Percentiles rank a stretch among this genome's conserved stretches.
These are phyloP conservation scores for Fraxinus baroniana DNA, from an alignment of 305 asterid species.

Conservation along the genomic window DNA sequence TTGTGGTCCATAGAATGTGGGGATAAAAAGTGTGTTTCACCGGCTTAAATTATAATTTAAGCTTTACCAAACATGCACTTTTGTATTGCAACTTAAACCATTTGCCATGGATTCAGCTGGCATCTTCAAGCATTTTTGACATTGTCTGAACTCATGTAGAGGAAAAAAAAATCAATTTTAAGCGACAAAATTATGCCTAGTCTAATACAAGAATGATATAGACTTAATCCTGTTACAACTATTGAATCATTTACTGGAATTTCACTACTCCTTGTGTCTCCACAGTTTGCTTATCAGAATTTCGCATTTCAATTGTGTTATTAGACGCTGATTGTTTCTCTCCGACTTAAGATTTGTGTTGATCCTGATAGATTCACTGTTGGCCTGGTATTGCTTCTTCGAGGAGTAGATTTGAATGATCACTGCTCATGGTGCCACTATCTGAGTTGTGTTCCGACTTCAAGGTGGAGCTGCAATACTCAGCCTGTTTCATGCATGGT, in stretches of 20 bases:
- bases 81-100: background rate
- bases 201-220: background rate
- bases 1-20: background rate
- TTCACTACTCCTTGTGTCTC: background rate
- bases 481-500: slow-evolving; percentile 54
- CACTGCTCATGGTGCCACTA: slow-evolving; percentile 73
- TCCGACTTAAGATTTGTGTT: background rate
- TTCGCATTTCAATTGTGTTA: background rate
- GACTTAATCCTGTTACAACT: background rate
- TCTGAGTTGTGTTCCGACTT: slow-evolving; percentile 61
- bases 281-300: background rate
- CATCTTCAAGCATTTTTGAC: background rate
- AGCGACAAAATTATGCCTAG: background rate
- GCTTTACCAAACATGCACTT: background rate
- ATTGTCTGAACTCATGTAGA: background rate
- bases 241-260: background rate
- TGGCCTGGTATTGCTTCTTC: slow-evolving; percentile 53
- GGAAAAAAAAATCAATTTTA: background rate
- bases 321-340: background rate
- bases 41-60: background rate
- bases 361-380: slow-evolving; percentile 39
- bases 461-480: slow-evolving; percentile 59
- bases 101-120: background rate
- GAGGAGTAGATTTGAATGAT: slow-evolving; percentile 53
- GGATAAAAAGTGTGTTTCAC: background rate